Evolutionary conservation across 23 red algal species (phyloP), one percentile per base, ranked within the genome.

Genomic region (Gracilaria domingensis): DNA sequence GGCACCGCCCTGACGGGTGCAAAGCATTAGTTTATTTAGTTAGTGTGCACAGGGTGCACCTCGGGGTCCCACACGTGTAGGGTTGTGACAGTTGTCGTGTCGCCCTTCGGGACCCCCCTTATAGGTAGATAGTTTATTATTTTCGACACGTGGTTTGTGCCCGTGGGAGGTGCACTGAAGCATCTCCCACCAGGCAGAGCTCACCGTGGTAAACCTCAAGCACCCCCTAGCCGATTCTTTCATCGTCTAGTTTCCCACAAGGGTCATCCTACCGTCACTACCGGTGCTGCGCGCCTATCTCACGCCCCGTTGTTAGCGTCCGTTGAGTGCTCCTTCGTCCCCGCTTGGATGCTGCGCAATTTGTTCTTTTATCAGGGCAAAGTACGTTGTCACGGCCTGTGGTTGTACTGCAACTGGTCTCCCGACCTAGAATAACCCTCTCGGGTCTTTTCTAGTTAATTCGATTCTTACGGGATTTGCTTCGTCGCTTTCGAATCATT

Each of bases 271-370:
- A 45, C 20, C 32, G 69, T 45, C 69, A 24, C 36, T 45, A 74
- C 69, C 36, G 36, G 69, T 44, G 39, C 39, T 44, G 37, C 69
- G 24, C 39, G 30, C 34, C 35, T 74, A 42, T 74, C 69, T 38
- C 69, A 21, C 45, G 69, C 37, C 69, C 69, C 35, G 69, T 74
- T 74, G 69, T 45, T 74, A 74, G 17, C 69, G 39, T 44, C 39
- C 39, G 36, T 74, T 74, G 69, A 9, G 35, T 44, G 69, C 69
- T 38, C 24, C 62, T 67, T 67, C 9, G 62, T 21, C 62, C 24
- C 13, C n/a, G 8, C 62, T 67, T 67, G 62, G 62, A 25, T 67
- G 24, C 24, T 67, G 62, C 62, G 62, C 62, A 33, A 8, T 30
- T 33, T 30, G 3, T 67, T 36, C 62, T 16, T 30, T 18, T 13